phyloP scores from a whole-genome alignment of 495 filamentous ascomycete species.

The Xylaria acuta region DNA sequence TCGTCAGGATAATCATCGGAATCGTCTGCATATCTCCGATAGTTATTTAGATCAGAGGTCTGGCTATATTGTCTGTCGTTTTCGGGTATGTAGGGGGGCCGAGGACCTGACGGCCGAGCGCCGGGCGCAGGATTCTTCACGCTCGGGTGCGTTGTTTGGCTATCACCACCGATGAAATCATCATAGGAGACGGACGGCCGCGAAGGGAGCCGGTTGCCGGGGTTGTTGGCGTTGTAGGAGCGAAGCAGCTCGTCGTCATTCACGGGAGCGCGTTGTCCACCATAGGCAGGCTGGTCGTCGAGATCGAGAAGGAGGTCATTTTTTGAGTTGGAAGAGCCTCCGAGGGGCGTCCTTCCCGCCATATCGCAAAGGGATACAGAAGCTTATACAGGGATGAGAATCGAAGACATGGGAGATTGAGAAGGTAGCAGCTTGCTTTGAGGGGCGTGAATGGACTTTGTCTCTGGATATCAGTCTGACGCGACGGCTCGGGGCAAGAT shows the following conservation, averaged over 20 bases:
- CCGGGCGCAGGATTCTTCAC: constrained; percentile 49
- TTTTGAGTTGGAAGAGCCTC: constrained; percentile 63
- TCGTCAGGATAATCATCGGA: constrained; percentile 80
- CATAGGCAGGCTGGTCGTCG: constrained; percentile 73
- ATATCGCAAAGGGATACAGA: constrained; percentile 56
- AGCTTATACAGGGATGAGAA: constrained; percentile 40
- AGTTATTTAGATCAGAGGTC: constrained; percentile 82
- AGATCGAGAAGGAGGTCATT: constrained; percentile 79
- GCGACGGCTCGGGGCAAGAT: constrained; percentile 19
- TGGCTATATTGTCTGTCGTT: constrained; percentile 72
- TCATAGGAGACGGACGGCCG: constrained; percentile 94
- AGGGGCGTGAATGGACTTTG: constrained; percentile 15
- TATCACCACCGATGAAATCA: constrained; percentile 78
- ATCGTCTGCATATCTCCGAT: constrained; percentile 86
- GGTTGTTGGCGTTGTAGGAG: constrained; percentile 57
- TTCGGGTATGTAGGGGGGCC: constrained; percentile 66
- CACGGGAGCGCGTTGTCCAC: constrained; percentile 72
- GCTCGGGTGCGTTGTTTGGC: constrained; percentile 48
- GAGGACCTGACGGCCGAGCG: constrained; percentile 48
- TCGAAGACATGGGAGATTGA: constrained; percentile 39
- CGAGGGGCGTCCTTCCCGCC: constrained; percentile 68
- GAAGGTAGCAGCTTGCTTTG: constrained; percentile 17
- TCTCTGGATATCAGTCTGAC: constrained; percentile 23
- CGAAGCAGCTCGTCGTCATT: constrained; percentile 79
- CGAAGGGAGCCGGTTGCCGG: constrained; percentile 60